phyloP scores from a whole-genome alignment of 139 green algal genomes.

The Gonium pectorale region DNA sequence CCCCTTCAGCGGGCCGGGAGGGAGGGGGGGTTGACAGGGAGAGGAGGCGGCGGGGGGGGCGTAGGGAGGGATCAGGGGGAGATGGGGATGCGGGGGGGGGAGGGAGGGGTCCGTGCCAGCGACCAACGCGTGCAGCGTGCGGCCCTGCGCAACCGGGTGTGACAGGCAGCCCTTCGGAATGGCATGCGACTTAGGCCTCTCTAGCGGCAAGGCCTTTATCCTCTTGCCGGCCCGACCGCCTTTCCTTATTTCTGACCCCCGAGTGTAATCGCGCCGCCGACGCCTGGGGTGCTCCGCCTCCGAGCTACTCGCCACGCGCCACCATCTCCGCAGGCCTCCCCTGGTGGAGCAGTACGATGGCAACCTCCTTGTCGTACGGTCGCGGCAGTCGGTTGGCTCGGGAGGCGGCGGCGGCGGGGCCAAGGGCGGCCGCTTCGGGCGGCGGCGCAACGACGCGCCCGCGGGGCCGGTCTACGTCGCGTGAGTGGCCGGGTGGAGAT shows the following conservation, averaged over 20 bases:
- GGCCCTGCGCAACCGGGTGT: no score
- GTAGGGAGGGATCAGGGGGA: no score
- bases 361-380: constrained; percentile 33
- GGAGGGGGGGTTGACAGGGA: not conserved
- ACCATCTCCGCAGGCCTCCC: not conserved
- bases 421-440: no score
- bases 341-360: constrained; percentile 30
- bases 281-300: not conserved
- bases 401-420: not conserved
- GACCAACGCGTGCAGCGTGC: no score
- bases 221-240: not conserved
- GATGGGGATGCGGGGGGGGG: not conserved
- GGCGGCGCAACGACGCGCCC: no score
- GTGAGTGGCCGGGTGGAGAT: no score
- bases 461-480: not conserved
- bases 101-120: no score
- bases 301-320: not conserved
- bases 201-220: no score
- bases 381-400: not conserved
- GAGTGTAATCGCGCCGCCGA: no score
- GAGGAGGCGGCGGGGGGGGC: no score
- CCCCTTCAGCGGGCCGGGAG: not conserved
- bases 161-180: no score
- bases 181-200: no score
- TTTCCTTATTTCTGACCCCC: not conserved